A percentile compares a stretch with the other conserved stretches of the same genome.
Conservation (phyloP, 2,329 filamentous ascomycete species). For the Trichoderma sp. region DNA sequence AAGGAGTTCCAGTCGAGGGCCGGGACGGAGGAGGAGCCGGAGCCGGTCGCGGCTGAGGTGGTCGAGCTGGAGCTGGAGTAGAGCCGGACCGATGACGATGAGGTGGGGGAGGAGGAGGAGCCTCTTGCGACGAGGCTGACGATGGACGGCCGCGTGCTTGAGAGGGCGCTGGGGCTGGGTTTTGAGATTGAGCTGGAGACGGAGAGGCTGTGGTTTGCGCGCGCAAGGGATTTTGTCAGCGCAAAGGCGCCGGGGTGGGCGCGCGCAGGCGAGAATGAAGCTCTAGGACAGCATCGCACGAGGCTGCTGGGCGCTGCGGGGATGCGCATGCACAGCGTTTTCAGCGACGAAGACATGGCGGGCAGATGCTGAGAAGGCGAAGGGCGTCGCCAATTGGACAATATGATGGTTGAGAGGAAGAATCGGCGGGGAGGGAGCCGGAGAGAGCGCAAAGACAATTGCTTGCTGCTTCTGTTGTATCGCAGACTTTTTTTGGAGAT, state of each 20-base stretch:
- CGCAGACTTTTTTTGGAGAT: neutral
- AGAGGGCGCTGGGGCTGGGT: neutral
- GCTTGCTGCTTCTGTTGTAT: neutral
- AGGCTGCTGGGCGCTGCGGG: slow-evolving; percentile 27
- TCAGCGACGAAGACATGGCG: slow-evolving; percentile 33
- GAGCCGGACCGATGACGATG: neutral
- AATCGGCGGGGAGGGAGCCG: neutral
- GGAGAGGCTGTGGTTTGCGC: slow-evolving; percentile 13
- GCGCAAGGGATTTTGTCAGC: neutral
- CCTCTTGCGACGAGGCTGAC: slow-evolving; percentile 9
- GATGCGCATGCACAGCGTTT: slow-evolving; percentile 35
- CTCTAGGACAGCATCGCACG: slow-evolving; percentile 29
- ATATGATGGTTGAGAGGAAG: neutral
- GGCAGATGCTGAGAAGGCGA: neutral
- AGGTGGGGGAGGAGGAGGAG: neutral
- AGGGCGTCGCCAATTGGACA: neutral
- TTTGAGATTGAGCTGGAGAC: neutral
- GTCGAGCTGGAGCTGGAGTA: neutral
- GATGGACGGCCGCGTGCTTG: slow-evolving; percentile 2
- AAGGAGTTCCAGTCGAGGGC: slow-evolving; percentile 83
- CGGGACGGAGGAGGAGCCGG: slow-evolving; percentile 12
- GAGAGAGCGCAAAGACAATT: neutral
- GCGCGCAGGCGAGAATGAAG: slow-evolving; percentile 31
- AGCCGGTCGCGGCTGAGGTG: neutral
- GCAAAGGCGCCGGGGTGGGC: slow-evolving; percentile 18